Base-by-base conservation (phyloP, 2,329 filamentous ascomycete species). In the Pseudogymnoascus sp. region DNA sequence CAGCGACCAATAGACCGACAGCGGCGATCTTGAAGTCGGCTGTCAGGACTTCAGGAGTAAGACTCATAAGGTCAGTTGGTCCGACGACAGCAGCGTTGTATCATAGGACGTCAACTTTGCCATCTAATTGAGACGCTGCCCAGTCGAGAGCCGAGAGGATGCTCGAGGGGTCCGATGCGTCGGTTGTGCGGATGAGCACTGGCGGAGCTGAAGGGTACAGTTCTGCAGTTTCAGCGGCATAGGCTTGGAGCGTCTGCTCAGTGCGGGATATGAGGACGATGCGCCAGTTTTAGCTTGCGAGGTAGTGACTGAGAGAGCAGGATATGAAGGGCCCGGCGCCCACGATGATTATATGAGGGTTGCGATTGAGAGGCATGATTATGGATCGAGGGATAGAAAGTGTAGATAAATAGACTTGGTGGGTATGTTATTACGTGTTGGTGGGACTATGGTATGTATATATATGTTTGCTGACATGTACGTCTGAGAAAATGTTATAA, bases 211-310 rank as follows among this genome's bases (percentile, higher is more conserved):
- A 28, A 53, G 46, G 46, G 7, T 31, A 31, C 1, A 53, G 46
- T 28, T 31, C 11, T 5, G 14, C 82, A 70, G 99, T 88, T 69
- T 96, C 90, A 37, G 83, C 77, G 46, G 90, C 86, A 59, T 99
- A 84, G 1, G 85, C 76, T 63, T 90, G 85, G 68, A 99, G 88
- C 78, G 99, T 99, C 40, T 90, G 90, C 69, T 89, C 84, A 14
- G 96, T 97, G 71, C 96, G 93, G 53, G 95, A 97, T 65, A 99
- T 88, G 69, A 99, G 90, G 66, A 99, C 80, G 69, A 97, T 53
- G 46, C n/a, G 23, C 46, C 46, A 53, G 14, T 53, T 53, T 31
- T 53, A 23, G 7, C 46, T 53, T 53, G 46, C 46, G 8, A 53
- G 46, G 9, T 53, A 53, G 14, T 53, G 46, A 4, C 3, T 31